These are phyloP conservation scores for Ceratobasidium theobromae DNA, from an alignment of 1,284 basidiomycete species.

Conservation along the genomic window DNA sequence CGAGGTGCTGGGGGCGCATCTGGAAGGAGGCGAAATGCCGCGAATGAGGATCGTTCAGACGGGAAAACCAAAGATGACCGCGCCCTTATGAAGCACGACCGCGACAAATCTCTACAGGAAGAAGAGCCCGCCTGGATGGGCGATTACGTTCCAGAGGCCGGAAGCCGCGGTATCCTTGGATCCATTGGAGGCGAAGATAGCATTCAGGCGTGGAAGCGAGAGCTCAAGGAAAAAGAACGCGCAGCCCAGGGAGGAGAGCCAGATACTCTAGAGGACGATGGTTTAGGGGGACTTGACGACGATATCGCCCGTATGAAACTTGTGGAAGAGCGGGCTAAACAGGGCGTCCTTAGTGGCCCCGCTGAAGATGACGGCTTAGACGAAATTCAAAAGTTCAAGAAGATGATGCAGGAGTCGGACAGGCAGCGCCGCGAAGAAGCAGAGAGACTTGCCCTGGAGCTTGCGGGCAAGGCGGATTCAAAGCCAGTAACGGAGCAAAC, in stretches of 20 bases:
- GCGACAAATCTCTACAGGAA: constrained; percentile 44
- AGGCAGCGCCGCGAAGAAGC: constrained; percentile 67
- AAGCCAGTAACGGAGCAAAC: neutral
- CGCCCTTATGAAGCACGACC: constrained; percentile 38
- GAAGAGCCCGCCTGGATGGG: constrained; percentile 93
- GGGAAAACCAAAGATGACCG: constrained; percentile 31
- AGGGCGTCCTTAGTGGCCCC: neutral
- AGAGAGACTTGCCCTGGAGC: constrained; percentile 29
- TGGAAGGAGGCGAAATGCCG: constrained; percentile 54
- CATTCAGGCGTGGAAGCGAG: constrained; percentile 89
- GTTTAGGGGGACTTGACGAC: constrained; percentile 2
- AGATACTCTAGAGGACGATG: neutral
- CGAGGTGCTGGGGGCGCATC: constrained; percentile 53
- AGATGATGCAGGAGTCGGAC: constrained; percentile 80
- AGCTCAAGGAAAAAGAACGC: constrained; percentile 77
- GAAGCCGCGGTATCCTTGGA: constrained; percentile 46
- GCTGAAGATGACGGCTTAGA: constrained; percentile 51
- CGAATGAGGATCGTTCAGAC: constrained; percentile 29
- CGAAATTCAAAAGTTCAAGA: constrained; percentile 83
- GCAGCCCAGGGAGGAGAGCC: neutral
- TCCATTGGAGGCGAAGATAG: constrained; percentile 72
- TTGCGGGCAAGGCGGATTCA: constrained; percentile 11
- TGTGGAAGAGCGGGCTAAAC: constrained; percentile 9
- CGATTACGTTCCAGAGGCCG: constrained; percentile 64
- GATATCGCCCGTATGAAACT: constrained; percentile 14